phyloP scores from a whole-genome alignment of 1,284 basidiomycete species.

The Boletus smithii region DNA sequence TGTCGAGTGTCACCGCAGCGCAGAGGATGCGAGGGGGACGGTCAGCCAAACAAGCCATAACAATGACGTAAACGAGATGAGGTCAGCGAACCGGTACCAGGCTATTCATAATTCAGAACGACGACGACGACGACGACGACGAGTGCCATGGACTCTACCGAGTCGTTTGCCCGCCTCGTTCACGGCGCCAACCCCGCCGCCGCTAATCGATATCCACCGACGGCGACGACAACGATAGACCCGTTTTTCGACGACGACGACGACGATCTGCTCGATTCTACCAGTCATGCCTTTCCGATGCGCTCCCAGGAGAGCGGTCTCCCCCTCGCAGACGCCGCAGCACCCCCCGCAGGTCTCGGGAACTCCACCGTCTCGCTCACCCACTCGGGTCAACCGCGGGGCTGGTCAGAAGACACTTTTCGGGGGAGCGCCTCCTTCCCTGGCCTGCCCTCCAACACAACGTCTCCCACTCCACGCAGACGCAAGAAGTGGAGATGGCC shows the following conservation, averaged over 20 bases:
- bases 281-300: slow-evolving; percentile 45
- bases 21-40: not conserved
- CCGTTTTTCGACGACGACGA: slow-evolving; percentile 84
- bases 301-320: slow-evolving; percentile 69
- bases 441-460: slow-evolving; percentile 14
- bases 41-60: slow-evolving; percentile 13
- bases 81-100: no score
- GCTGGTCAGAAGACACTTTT: slow-evolving; percentile 59
- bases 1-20: not conserved
- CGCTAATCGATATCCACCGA: slow-evolving; percentile 32
- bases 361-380: slow-evolving; percentile 41
- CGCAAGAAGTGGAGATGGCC: slow-evolving; percentile 64
- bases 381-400: slow-evolving; percentile 50
- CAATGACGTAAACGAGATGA: slow-evolving; percentile 15
- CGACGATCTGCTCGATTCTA: slow-evolving; percentile 34
- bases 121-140: slow-evolving; percentile 6
- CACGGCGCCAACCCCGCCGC: slow-evolving; percentile 69
- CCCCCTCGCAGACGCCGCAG: slow-evolving; percentile 55
- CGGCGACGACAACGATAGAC: slow-evolving; percentile 48
- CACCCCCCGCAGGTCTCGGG: slow-evolving; percentile 55
- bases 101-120: not conserved
- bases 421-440: slow-evolving; percentile 45
- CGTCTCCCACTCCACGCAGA: slow-evolving; percentile 18
- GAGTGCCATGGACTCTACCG: slow-evolving; percentile 32
- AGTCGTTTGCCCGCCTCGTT: slow-evolving; percentile 74